Percentiles rank a stretch among this genome's conserved stretches.
Conservation (phyloP, 1,284 basidiomycete genomes). For the Coniferiporia sulphurascens region DNA sequence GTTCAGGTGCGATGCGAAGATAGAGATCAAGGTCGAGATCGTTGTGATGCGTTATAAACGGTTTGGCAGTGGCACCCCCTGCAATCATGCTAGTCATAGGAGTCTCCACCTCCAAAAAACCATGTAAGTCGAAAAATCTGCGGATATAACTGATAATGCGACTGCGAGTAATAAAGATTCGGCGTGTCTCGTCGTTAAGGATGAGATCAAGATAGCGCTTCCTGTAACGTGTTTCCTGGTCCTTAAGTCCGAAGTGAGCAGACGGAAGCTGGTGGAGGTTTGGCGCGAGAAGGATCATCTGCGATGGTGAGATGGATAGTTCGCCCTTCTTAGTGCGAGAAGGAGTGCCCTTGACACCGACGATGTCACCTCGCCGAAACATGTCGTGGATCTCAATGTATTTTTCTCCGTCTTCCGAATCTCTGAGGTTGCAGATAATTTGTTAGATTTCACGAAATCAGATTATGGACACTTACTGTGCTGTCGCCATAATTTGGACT, state of each 20-base stretch:
- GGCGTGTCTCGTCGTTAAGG: constrained; percentile 87
- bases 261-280: constrained; percentile 96
- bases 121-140: constrained; percentile 85
- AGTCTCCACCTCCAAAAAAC: constrained; percentile 99
- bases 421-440: constrained; percentile 38
- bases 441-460: background rate
- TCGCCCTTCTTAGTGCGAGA: constrained; percentile 96
- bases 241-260: constrained; percentile 87
- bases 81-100: constrained; percentile 98
- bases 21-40: constrained; percentile 97
- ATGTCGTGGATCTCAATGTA: constrained; percentile 79
- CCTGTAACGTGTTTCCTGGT: constrained; percentile 95
- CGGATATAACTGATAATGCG: constrained; percentile 89
- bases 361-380: constrained; percentile 94
- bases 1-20: constrained; percentile 95
- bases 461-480: constrained; percentile 54
- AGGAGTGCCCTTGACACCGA: constrained; percentile 87
- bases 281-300: constrained; percentile 88
- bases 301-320: constrained; percentile 82
- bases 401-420: constrained; percentile 62
- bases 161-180: constrained; percentile 87
- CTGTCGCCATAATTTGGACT: constrained; percentile 93
- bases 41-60: constrained; percentile 98
- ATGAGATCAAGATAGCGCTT: constrained; percentile 99
- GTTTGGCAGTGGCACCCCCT: constrained; percentile 97